Percentiles rank a stretch among this genome's conserved stretches.
These are phyloP conservation scores for Clavispora santaluciae DNA, from an alignment of 805 yeast genomes.

Conservation along the genomic window DNA sequence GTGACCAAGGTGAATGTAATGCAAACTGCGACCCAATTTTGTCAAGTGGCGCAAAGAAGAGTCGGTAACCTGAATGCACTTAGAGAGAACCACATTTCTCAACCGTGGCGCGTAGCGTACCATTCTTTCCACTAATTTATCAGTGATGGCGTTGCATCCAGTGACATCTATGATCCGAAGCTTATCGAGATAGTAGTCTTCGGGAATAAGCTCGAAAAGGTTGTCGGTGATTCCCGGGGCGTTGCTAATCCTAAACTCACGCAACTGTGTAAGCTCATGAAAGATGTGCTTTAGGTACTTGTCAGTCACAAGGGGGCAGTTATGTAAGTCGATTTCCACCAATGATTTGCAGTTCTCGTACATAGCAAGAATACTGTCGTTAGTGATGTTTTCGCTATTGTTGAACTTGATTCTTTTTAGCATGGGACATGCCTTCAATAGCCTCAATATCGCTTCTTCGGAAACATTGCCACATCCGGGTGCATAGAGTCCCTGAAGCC, in stretches of 20 bases:
- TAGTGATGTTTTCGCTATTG: conserved; percentile 63
- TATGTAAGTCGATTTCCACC: conserved; percentile 87
- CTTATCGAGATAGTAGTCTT: conserved; percentile 49
- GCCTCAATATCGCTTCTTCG: conserved; percentile 54
- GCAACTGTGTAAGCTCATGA: conserved; percentile 57
- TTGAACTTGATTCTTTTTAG: conserved; percentile 80
- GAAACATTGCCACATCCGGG: conserved; percentile 76
- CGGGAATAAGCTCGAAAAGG: conserved; percentile 53
- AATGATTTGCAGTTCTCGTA: conserved; percentile 70
- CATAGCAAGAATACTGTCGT: conserved; percentile 54
- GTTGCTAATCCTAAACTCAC: conserved; percentile 80
- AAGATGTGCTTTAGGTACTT: conserved; percentile 54
- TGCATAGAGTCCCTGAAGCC: conserved; percentile 86
- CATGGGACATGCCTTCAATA: conserved; percentile 63
- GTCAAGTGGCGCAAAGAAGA: conserved; percentile 68
- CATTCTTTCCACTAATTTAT: conserved; percentile 66
- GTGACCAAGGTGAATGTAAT: conserved; percentile 90
- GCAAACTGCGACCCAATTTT: conserved; percentile 70
- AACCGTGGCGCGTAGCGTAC: conserved; percentile 77
- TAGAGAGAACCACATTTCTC: conserved; percentile 83
- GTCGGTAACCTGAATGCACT: conserved; percentile 85
- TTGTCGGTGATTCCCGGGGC: conserved; percentile 66
- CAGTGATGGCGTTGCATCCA: conserved; percentile 76
- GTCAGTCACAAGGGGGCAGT: conserved; percentile 71
- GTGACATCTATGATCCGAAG: conserved; percentile 82